Evolutionary conservation across 352 stramenopile genomes (phyloP).

Genomic region (Aphanomyces invadans): DNA sequence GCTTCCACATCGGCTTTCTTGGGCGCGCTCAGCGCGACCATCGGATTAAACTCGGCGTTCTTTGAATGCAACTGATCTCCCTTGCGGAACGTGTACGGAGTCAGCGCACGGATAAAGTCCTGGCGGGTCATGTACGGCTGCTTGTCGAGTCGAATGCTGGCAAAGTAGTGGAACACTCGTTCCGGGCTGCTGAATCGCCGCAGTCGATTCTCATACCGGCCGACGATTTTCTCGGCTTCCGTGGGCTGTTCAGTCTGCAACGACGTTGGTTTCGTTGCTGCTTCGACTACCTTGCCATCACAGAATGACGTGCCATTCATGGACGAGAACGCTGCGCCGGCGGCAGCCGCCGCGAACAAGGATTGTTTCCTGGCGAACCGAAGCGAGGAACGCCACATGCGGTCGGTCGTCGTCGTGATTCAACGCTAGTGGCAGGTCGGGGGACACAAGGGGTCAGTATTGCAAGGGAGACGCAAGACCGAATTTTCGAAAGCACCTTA

Average conservation of each 20-base stretch:
- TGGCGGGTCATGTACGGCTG: constrained; percentile 77
- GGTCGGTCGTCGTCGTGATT: too few species aligned
- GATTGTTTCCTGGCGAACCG: neutral
- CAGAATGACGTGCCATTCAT: neutral
- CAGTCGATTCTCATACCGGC: constrained; percentile 85
- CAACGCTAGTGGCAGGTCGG: too few species aligned
- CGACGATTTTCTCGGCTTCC: constrained; percentile 56
- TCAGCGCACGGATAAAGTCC: constrained; percentile 75
- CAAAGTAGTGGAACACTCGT: constrained; percentile 88
- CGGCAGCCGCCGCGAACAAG: neutral
- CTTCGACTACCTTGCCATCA: neutral
- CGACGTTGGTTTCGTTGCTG: neutral
- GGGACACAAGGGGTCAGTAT: too few species aligned
- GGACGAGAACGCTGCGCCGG: neutral
- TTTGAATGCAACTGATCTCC: constrained; percentile 65
- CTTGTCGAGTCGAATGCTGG: constrained; percentile 70
- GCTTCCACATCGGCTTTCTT: constrained; percentile 36
- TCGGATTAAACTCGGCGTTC: constrained; percentile 77
- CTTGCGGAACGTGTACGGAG: constrained; percentile 71
- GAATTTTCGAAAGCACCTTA: too few species aligned
- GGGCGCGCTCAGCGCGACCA: constrained; percentile 42
- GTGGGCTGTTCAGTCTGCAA: neutral
- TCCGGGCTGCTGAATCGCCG: constrained; percentile 77
- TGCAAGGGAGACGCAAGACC: too few species aligned
- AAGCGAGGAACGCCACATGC: constrained; percentile 6